A percentile compares a stretch with the other conserved stretches of the same genome.
Evolutionary conservation across 108 stramenopile species (phyloP).

Genomic region (Nitzschia palea): DNA sequence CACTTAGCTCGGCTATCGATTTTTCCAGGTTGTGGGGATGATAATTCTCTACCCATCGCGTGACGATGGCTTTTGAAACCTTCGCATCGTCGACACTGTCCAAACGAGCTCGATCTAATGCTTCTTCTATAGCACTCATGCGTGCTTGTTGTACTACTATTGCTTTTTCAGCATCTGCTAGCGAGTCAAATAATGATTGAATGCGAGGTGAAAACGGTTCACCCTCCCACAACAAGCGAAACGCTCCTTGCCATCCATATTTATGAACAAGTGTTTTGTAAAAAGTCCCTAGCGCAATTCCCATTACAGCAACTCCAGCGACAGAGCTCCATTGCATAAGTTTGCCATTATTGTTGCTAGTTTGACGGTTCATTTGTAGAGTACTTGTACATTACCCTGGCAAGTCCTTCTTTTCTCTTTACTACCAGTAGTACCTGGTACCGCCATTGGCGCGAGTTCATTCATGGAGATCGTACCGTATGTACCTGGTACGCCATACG

Average conservation of each 20-base stretch:
- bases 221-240: slow-evolving; percentile 44
- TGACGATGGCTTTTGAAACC: background rate
- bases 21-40: slow-evolving; percentile 28
- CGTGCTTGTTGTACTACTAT: slow-evolving; percentile 10
- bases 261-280: slow-evolving; percentile 4
- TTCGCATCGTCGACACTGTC: slow-evolving; percentile 24
- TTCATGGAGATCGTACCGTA: too few relatives aligned
- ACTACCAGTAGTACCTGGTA: too few relatives aligned
- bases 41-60: slow-evolving; percentile 9
- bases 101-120: slow-evolving; percentile 33
- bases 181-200: slow-evolving; percentile 37
- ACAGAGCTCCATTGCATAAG: too few relatives aligned
- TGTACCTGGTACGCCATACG: too few relatives aligned
- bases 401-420: too few relatives aligned
- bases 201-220: slow-evolving; percentile 38
- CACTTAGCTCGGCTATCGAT: slow-evolving; percentile 30
- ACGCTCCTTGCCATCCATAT: slow-evolving; percentile 38
- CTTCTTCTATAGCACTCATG: slow-evolving; percentile 27
- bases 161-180: slow-evolving; percentile 37
- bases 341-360: too few relatives aligned
- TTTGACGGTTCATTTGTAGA: too few relatives aligned
- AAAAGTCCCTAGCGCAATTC: slow-evolving; percentile 2
- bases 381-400: too few relatives aligned
- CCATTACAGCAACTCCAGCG: slow-evolving; percentile 2
- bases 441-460: too few relatives aligned